Evolutionary conservation across 2,329 filamentous ascomycete species (phyloP), one percentile per base, ranked within the genome.

Genomic region (Beauveria varroae): DNA sequence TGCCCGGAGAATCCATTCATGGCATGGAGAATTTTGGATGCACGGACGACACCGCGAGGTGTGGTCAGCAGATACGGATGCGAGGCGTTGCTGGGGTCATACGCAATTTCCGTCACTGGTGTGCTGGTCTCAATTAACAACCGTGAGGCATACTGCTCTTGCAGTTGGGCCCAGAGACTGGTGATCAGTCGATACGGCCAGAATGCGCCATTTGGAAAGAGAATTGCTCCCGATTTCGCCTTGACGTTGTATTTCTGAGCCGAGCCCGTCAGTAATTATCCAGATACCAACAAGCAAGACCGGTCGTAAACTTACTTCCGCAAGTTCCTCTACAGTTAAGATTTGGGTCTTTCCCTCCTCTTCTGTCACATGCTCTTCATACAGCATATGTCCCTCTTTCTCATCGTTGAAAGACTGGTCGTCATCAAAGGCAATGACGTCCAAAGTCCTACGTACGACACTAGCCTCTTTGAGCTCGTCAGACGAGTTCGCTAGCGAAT

Each of bases 1-100:
- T 83, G 77, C 0, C 76, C 70, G 0, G 79, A 74, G 64, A 80
- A 79, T 2, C 73, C 81, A 63, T 86, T 85, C 0, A 81, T 86
- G 41, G 80, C 80, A 63, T 86, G 81, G 1, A 86, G 74, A 6
- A 86, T 71, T 55, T 82, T 76, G 2, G 71, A 72, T 16, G 80
- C 75, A 1, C 66, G 67, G 14, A 85, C 74, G 0, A 47, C 64
- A 0, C 81, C 82, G 3, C 80, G 71, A 0, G 67, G 63, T 0
- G 83, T 86, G 2, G 68, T 63, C 1, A 85, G 60, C 1, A 68
- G 64, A 64, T 79, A 81, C 1, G 70, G 76, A 14, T 69, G 62
- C 0, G 59, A 8, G 14, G 63, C 8, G 12, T 58, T 34, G 1
- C 43, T 20, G 58, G 57, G 3, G 62, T 30, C n/a, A 68, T 57